Percentiles rank a stretch among this genome's conserved stretches.
Evolutionary conservation across 208 protist species (phyloP).

Genomic region (Crithidia brevicula): DNA sequence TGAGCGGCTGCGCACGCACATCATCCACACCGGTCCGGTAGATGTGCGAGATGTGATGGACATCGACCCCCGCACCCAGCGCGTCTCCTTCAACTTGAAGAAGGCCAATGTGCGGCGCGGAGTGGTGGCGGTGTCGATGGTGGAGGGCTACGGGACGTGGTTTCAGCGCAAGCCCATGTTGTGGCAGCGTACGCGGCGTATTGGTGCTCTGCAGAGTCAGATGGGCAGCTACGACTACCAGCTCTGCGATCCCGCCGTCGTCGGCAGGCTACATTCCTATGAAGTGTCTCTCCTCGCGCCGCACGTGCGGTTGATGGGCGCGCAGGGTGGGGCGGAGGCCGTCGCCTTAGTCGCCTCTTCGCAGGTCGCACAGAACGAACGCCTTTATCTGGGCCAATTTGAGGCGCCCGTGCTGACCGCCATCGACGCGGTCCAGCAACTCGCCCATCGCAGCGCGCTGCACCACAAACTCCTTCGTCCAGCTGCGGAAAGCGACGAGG

Average conservation of each 20-base stretch:
- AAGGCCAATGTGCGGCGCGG: slow-evolving; percentile 60
- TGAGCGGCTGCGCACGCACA: slow-evolving; percentile 82
- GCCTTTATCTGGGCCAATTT: slow-evolving; percentile 86
- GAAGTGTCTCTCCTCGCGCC: slow-evolving; percentile 75
- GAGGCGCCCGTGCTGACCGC: slow-evolving; percentile 83
- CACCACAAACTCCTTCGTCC: slow-evolving; percentile 62
- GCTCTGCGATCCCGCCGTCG: slow-evolving; percentile 39
- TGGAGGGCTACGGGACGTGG: slow-evolving; percentile 87
- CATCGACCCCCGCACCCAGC: slow-evolving; percentile 36
- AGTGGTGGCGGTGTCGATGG: slow-evolving; percentile 80
- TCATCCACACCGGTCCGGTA: slow-evolving; percentile 80
- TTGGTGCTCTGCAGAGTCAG: slow-evolving; percentile 81
- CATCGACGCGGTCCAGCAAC: slow-evolving; percentile 82
- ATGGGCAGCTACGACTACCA: slow-evolving; percentile 80
- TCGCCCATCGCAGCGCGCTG: slow-evolving; percentile 69
- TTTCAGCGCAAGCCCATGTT: slow-evolving; percentile 91
- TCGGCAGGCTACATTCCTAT: slow-evolving; percentile 58
- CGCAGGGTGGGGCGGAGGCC: slow-evolving; percentile 61
- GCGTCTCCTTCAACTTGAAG: slow-evolving; percentile 57
- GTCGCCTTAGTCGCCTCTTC: slow-evolving; percentile 76
- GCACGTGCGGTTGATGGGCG: slow-evolving; percentile 59
- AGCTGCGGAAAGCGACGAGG: slow-evolving; percentile 3
- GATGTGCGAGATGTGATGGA: slow-evolving; percentile 73
- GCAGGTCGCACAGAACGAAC: slow-evolving; percentile 80
- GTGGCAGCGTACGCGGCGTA: slow-evolving; percentile 85